Conservation (phyloP, 352 stramenopile genomes). For the Phytophthora multivora region DNA sequence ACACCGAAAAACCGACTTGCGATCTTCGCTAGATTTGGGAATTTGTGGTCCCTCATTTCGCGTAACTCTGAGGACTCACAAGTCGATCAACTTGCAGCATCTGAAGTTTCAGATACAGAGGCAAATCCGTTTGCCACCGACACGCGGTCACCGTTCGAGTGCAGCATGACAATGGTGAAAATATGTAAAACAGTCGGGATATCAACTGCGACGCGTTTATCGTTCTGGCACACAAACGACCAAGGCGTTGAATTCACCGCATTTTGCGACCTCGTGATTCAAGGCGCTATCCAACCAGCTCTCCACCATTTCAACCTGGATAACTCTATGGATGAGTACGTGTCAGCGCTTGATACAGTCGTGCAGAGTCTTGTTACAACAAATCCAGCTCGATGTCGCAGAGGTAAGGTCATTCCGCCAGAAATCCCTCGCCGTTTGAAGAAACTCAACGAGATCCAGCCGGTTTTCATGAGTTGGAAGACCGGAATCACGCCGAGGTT, state of each 20-base stretch:
- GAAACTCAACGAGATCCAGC: constrained; percentile 51
- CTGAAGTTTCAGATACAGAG: not conserved
- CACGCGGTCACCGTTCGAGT: constrained; percentile 54
- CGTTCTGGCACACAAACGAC: constrained; percentile 30
- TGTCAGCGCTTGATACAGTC: constrained; percentile 48
- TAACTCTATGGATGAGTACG: constrained; percentile 42
- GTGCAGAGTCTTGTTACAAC: constrained; percentile 43
- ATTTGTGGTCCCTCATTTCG: constrained; percentile 53
- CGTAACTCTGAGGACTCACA: constrained; percentile 4
- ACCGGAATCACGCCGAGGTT: constrained; percentile 29
- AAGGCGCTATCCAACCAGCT: constrained; percentile 51
- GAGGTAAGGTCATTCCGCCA: not conserved
- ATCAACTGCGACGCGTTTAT: constrained; percentile 18
- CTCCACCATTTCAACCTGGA: constrained; percentile 60
- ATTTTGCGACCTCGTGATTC: constrained; percentile 55
- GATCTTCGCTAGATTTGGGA: constrained; percentile 43
- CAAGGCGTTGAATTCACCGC: constrained; percentile 47
- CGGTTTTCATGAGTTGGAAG: constrained; percentile 53
- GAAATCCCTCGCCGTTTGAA: constrained; percentile 24
- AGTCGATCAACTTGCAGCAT: not conserved
- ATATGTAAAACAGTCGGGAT: constrained; percentile 63
- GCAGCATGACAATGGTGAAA: constrained; percentile 60
- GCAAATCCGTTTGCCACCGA: not conserved
- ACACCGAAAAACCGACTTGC: constrained; percentile 27
- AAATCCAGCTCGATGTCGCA: not conserved